Evolutionary conservation across 805 yeast species (phyloP), one percentile per base, ranked within the genome.

Genomic region (Kluyveromyces lactis): DNA sequence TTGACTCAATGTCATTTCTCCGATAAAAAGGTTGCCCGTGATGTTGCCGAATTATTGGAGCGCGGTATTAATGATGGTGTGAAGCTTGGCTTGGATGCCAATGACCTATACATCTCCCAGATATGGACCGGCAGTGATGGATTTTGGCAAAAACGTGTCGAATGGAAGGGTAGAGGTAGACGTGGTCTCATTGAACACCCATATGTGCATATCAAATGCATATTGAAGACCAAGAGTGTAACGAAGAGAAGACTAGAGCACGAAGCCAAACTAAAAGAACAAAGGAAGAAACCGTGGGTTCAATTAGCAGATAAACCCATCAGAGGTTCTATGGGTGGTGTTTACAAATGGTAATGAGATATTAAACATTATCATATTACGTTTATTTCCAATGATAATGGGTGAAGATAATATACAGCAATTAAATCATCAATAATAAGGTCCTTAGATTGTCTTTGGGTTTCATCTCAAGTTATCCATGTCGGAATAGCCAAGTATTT

Each of bases 101-200:
- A 80, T 43, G 73, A 73, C 28, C 59, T 87, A 31, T 85, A 81
- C 52, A 73, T 90, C 41, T 75, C 80, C 32, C 84, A 84, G 54
- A 76, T 87, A 43, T 90, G 97, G 97, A 79, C 79, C 19, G 97
- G 96, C 31, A 79, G 87, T 42, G 97, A 90, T 60, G 95, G 95
- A 16, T 55, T 63, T 38, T 77, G 82, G 79, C 52, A 56, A 21
- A 80, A 76, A 59, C 73, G 92, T 58, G 62, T 78, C 8, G 96
- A 90, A 51, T 71, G 73, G 56, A 87, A 86, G 66, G 95, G 92
- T 47, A 79, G 97, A 67, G 96, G 96, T 47, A 77, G 95, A 61
- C 70, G 75, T 16, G 97, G 97, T 57, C 63, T 84, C 42, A 72
- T 83, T 37, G 72, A 70, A 24, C 92, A 85, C 54, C 77, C 83